These are phyloP conservation scores for Aspergillus affinis DNA, from an alignment of 495 filamentous ascomycete species.

Conservation along the genomic window DNA sequence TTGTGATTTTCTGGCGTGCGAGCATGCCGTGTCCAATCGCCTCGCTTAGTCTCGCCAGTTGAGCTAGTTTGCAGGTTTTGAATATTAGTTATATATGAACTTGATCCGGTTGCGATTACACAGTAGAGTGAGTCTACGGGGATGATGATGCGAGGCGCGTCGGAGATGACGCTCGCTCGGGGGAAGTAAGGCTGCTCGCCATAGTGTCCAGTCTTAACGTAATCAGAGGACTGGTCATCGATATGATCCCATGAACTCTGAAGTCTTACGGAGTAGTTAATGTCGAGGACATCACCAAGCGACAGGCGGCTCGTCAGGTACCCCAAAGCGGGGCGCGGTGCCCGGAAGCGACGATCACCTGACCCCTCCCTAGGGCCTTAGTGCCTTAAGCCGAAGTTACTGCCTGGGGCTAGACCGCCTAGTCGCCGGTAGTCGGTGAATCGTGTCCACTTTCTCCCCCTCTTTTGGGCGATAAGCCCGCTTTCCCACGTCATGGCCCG, in stretches of 20 bases:
- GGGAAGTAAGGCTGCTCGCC: no score
- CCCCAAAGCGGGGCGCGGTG: conserved; percentile 4
- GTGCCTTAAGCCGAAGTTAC: background rate
- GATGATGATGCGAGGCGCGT: no score
- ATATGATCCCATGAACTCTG: no score
- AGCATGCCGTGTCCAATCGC: conserved; percentile 1
- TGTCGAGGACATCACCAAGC: no score
- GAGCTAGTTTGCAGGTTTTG: background rate
- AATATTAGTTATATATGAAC: conserved; percentile 3
- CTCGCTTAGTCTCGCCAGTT: conserved; percentile 1
- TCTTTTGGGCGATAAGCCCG: conserved; percentile 17
- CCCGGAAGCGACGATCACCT: conserved; percentile 32
- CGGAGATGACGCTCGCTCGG: no score
- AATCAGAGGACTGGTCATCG: no score
- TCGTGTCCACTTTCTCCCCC: conserved; percentile 13
- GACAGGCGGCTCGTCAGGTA: no score
- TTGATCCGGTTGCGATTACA: background rate
- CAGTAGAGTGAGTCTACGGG: no score
- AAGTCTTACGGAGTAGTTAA: no score
- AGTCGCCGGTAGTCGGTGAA: conserved; percentile 10
- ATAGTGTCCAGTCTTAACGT: background rate
- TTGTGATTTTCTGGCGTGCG: conserved; percentile 5
- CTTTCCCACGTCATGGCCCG: conserved; percentile 18
- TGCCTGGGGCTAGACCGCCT: background rate
- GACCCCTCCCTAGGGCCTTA: conserved; percentile 10